phyloP scores from a whole-genome alignment of 371 early-diverging fungal genomes.

The Actinomortierella wolfii region DNA sequence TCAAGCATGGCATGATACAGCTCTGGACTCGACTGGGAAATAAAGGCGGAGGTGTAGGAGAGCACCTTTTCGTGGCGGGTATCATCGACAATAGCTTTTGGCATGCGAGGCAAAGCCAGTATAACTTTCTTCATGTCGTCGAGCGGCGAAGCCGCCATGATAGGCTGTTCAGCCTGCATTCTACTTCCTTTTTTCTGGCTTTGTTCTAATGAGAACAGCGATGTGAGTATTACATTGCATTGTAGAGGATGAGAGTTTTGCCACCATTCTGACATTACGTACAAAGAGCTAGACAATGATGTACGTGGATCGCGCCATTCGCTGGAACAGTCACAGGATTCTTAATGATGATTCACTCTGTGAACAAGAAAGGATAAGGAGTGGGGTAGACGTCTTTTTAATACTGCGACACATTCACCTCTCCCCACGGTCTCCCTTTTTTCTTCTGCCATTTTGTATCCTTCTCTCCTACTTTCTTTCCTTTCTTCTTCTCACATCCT shows the following conservation, averaged over 20 bases:
- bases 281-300: not conserved
- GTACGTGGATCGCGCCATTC: not conserved
- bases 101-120: constrained; percentile 54
- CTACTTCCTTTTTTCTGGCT: not conserved
- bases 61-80: constrained; percentile 64
- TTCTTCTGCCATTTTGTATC: not conserved
- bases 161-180: not conserved
- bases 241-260: no score
- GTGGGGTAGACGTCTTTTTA: no score
- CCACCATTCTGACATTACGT: no score
- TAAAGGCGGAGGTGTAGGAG: constrained; percentile 54
- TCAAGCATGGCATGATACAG: constrained; percentile 27
- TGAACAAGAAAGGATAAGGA: not conserved
- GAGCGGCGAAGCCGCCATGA: constrained; percentile 24
- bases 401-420: no score
- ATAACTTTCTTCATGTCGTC: constrained; percentile 50
- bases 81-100: constrained; percentile 60
- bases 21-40: constrained; percentile 35
- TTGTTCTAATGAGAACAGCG: no score
- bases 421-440: constrained; percentile 1
- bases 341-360: no score
- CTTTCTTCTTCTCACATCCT: not conserved
- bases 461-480: not conserved
- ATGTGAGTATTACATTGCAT: no score
- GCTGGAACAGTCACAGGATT: no score